Evolutionary conservation across 768 basidiomycete species (phyloP), one percentile per base, ranked within the genome.

Genomic region (Russula griseocarnosa): DNA sequence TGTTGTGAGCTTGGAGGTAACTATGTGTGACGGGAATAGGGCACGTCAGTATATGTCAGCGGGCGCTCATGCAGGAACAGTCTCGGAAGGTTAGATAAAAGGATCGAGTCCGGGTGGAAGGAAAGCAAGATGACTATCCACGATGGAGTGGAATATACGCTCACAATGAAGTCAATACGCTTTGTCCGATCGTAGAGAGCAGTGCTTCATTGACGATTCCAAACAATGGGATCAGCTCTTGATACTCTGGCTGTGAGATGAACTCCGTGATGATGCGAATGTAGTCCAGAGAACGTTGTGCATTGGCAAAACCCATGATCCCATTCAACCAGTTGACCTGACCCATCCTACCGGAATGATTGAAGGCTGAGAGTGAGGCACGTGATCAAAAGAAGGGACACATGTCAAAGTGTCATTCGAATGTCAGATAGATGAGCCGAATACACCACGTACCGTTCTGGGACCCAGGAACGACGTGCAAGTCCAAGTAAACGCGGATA

Each of bases 221-320:
- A 67, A 86, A 85, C 63, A 84, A 71, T 16, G 80, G 80, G 40
- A 88, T 76, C 7, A 93, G 83, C 56, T 86, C 76, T 63, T 75
- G 77, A 78, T 88, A 92, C 69, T 83, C 78, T 68, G 86, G 83
- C 73, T 93, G 90, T 5, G 83, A 83, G 71, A 96, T 87, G 77
- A 96, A 97, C 75, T 91, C 87, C 52, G 84, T 82, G 67, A 92
- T 76, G 34, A 88, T 80, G 30, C 93, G 84, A 66, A 95, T 85
- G 70, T 90, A 87, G 73, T 88, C 83, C 57, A 94, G 76, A 30
- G 88, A 83, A 36, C 93, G 82, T 73, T 95, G 83, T 9, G 90
- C 94, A 71, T 95, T 96, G 54, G 92, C 91, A 51, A 93, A 69
- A 14, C 94, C 94, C 93, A 94, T 94, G 61, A 86, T 84, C 7